These are phyloP conservation scores for Ceratobasidium papillatum DNA, from an alignment of 1,284 basidiomycete genomes.

Conservation along the genomic window DNA sequence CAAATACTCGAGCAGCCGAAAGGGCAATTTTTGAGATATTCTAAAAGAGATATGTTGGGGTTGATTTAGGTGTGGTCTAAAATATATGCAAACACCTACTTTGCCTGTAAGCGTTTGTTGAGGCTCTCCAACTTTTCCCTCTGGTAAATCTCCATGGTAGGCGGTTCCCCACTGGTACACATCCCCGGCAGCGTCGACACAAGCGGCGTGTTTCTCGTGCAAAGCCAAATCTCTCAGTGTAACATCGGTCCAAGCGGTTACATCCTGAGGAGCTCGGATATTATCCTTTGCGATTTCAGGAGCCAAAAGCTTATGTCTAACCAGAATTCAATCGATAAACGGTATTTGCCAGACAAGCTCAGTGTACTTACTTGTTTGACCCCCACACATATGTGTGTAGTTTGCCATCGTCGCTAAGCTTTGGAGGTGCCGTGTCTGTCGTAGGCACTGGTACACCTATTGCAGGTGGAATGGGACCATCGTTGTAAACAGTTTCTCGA, in stretches of 20 bases:
- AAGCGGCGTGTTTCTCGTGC: constrained; percentile 78
- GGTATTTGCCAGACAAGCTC: not conserved
- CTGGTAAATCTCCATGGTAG: constrained; percentile 58
- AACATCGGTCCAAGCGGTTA: constrained; percentile 55
- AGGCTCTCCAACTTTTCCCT: constrained; percentile 52
- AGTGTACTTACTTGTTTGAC: constrained; percentile 61
- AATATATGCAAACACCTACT: constrained; percentile 56
- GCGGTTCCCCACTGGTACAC: constrained; percentile 88
- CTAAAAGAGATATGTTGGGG: constrained; percentile 53
- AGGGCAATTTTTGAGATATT: constrained; percentile 71
- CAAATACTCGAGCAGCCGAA: constrained; percentile 70
- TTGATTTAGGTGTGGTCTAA: not conserved
- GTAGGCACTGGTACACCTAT: not conserved
- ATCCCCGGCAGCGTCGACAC: constrained; percentile 87
- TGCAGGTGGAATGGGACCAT: not conserved
- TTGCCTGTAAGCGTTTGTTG: constrained; percentile 72
- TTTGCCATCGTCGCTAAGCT: constrained; percentile 42
- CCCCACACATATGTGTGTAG: constrained; percentile 63
- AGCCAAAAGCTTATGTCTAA: constrained; percentile 20
- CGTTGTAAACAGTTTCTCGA: not conserved
- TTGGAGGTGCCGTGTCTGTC: constrained; percentile 10
- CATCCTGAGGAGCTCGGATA: constrained; percentile 8
- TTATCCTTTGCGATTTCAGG: constrained; percentile 19
- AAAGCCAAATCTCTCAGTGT: constrained; percentile 81
- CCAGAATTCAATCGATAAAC: not conserved